Base-by-base conservation (phyloP, 495 filamentous ascomycete genomes). In the Xylaria cubensis region DNA sequence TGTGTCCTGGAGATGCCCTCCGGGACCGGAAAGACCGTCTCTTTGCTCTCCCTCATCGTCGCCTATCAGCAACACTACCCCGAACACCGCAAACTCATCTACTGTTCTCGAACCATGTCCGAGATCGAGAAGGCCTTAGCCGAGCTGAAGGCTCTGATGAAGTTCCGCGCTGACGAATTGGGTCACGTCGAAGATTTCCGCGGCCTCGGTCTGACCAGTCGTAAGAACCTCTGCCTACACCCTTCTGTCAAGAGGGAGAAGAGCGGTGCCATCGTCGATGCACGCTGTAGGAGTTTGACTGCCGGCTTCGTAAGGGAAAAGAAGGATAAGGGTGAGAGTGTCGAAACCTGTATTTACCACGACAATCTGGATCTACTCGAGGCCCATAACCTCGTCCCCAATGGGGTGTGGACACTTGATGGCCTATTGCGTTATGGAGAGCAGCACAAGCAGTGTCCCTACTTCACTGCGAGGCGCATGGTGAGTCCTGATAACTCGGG, bases 1-100 rank as follows among this genome's bases (percentile, higher is more conserved):
- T 97, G 94, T 82, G 95, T 99, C n/a, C 84, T 99, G 78, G 96
- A 99, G 83, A 99, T 99, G 96, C 96, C 96, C 85, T 99, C 96
- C 67, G 96, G 96, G n/a, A 99, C 96, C 36, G 96, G 96, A 63
- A 99, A 99, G 85, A 99, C 96, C 0, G 92, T 99, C 26, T 97
- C 96, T 2, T 86, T 99, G 0, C 86, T 99, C 32, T 97, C 96
- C 0, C 86, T 99, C 74, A 99, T 99, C 74, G 90, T 99, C 61
- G 94, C 96, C 63, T 98, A 98, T 76, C 97, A 98, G 80, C 91
- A 94, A 78, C 91, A 94, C 77, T 94, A 94, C 71, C 92, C 94
- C 5, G 93, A 96, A 79, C 92, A 95, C 73, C 86, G 96, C 50
- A 98, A 98, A 81, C 89, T 99, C 64, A 98, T 99, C 46, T 99